Evolutionary conservation across 139 green algal species (phyloP), one percentile per base, ranked within the genome.

Genomic region (Haematococcus lacustris): DNA sequence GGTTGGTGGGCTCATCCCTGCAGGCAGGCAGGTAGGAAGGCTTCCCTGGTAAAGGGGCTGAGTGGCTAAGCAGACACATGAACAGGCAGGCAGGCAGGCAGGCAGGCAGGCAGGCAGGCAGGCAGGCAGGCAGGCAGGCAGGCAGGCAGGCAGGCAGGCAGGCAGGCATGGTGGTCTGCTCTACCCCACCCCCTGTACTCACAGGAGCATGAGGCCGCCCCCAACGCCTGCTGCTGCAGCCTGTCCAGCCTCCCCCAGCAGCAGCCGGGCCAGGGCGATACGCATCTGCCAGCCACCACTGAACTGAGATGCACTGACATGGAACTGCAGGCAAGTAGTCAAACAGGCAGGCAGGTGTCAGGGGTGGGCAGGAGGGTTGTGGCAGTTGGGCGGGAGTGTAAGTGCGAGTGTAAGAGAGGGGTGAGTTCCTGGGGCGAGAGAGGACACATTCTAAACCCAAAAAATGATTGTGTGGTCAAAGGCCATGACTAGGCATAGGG

Each of bases 251-350:
- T 80, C 79, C 0, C 76, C 73, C 59, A 93, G 80, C 76, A 94
- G 81, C 79, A 93, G 68, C 30, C 85, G 70, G 1, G 89, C 89
- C 61, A 94, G 76, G 13, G 86, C 89, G 51, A 94, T 88, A 38
- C 89, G 79, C 88, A 93, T 94, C 84, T 89, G 75, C 53, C 71
- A 78, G 33, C 67, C 67, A 2, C 67, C 67, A 3, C 40, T 63
- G 41, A 72, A 72, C 41, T 72, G 40, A 13, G 67, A 68, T 41
- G 68, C 51, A 37, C 26, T 51, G 30, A 64, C 53, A 57, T 62
- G 69, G 51, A 41, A 74, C 32, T 41, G 53, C 53, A 64, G 13
- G 21, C 13, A 21, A 57, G 47, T 28, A 21, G 47, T 28, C 13
- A 30, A 60, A 38, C 17, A 40, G 30, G 38, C 59, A 66, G 26